Percentiles rank a stretch among this genome's conserved stretches.
These are phyloP conservation scores for Kodamaea sagamina DNA, from an alignment of 805 yeast species.

Conservation along the genomic window DNA sequence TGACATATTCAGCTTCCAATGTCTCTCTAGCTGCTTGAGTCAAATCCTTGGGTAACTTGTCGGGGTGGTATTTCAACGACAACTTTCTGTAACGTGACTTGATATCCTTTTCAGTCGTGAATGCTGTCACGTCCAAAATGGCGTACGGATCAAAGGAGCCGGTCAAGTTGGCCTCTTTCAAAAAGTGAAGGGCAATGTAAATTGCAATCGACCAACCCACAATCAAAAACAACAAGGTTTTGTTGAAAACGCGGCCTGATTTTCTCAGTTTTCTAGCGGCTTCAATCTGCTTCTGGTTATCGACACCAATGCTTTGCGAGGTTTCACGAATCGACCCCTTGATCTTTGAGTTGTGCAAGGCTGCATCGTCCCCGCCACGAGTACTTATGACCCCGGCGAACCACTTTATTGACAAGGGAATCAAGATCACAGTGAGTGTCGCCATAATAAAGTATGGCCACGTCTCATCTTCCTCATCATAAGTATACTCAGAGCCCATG, in stretches of 20 bases:
- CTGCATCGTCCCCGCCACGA: conserved; percentile 19
- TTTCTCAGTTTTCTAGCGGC: conserved; percentile 30
- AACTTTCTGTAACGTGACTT: conserved; percentile 83
- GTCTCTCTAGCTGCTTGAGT: conserved; percentile 55
- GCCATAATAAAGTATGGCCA: conserved; percentile 93
- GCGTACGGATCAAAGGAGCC: conserved; percentile 87
- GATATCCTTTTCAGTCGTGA: conserved; percentile 73
- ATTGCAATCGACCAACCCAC: conserved; percentile 66
- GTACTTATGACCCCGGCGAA: conserved; percentile 17
- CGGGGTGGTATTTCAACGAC: conserved; percentile 90
- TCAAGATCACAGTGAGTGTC: conserved; percentile 60
- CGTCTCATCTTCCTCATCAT: conserved; percentile 86
- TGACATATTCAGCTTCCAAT: conserved; percentile 75
- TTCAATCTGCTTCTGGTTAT: conserved; percentile 24
- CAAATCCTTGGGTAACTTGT: conserved; percentile 71
- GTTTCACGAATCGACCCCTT: conserved; percentile 35
- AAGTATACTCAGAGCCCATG: conserved; percentile 59
- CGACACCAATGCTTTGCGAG: conserved; percentile 36
- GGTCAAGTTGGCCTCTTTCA: conserved; percentile 47
- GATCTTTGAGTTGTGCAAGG: conserved; percentile 24
- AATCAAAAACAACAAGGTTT: conserved; percentile 31
- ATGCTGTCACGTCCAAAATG: conserved; percentile 68
- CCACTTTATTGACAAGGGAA: conserved; percentile 59
- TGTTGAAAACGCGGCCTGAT: conserved; percentile 40
- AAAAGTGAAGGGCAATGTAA: conserved; percentile 36